These are phyloP conservation scores for Penicillium sp. DNA, from an alignment of 2,329 filamentous ascomycete species.

Conservation along the genomic window DNA sequence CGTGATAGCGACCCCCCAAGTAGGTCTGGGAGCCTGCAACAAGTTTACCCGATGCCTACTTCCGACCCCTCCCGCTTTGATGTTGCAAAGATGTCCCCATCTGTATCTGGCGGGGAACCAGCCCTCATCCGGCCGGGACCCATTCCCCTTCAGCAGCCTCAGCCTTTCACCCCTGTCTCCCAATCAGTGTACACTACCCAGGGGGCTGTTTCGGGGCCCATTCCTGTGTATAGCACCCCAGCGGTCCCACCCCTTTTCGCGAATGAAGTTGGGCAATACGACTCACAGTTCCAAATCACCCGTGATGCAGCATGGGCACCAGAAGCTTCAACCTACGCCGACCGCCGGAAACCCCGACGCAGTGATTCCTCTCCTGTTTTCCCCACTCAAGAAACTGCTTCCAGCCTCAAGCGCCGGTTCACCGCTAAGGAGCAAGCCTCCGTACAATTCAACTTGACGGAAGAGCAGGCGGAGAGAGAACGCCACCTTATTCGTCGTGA, in stretches of 20 bases:
- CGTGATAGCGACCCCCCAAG: conserved; percentile 36
- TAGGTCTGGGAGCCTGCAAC: conserved; percentile 51
- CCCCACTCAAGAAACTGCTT: conserved; percentile 31
- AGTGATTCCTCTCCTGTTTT: conserved; percentile 50
- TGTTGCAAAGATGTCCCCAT: conserved; percentile 40
- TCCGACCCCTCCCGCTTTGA: conserved; percentile 65
- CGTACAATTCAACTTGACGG: conserved; percentile 59
- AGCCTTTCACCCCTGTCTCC: conserved; percentile 72
- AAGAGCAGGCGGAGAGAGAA: conserved; percentile 56
- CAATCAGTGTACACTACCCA: conserved; percentile 62
- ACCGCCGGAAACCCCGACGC: conserved; percentile 29
- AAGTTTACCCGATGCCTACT: conserved; percentile 66
- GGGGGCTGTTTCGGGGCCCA: conserved; percentile 30
- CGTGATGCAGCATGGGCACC: conserved; percentile 16
- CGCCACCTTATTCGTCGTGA: conserved; percentile 32
- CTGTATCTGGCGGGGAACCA: conserved; percentile 26
- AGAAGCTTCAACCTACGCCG: conserved; percentile 9
- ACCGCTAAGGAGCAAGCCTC: conserved; percentile 44
- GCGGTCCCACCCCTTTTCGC: conserved; percentile 45
- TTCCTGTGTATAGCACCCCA: conserved; percentile 44
- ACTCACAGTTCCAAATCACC: conserved; percentile 14
- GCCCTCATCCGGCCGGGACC: conserved; percentile 53
- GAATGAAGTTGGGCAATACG: conserved; percentile 23
- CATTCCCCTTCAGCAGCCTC: conserved; percentile 78
- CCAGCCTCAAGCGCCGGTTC: conserved; percentile 34